These are phyloP conservation scores for Selaginella tamariscina DNA, from an alignment of 75 land plant genomes.

Conservation along the genomic window DNA sequence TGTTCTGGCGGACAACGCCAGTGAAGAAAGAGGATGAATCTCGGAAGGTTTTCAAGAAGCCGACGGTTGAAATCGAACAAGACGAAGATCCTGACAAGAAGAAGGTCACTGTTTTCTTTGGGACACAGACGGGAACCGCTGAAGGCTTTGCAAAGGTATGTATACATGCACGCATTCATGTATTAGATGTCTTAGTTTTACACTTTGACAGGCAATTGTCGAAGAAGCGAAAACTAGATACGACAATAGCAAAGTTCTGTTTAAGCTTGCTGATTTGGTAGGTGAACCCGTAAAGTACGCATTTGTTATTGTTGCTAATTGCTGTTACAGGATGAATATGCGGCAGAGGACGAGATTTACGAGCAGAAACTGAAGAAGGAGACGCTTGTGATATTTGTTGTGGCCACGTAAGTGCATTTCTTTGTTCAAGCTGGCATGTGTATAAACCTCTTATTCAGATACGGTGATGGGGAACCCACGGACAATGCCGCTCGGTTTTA, in stretches of 20 bases:
- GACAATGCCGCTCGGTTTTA: conserved; percentile 23
- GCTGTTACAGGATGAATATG: conserved; percentile 9
- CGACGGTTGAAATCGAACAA: conserved; percentile 15
- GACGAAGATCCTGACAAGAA: conserved; percentile 36
- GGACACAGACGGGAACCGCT: conserved; percentile 77
- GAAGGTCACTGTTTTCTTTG: conserved; percentile 59
- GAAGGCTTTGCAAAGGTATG: conserved; percentile 59
- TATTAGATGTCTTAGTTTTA: too few species aligned
- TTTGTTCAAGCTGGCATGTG: background rate
- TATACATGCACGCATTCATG: background rate
- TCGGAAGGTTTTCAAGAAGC: conserved; percentile 7
- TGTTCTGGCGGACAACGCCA: background rate
- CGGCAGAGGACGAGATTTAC: background rate
- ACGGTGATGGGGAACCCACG: conserved; percentile 25
- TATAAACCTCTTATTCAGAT: background rate
- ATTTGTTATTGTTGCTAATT: background rate
- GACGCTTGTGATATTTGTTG: background rate
- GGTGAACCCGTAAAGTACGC: background rate
- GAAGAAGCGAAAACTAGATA: conserved; percentile 8
- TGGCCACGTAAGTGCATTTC: conserved; percentile 7
- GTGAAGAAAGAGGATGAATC: conserved; percentile 4
- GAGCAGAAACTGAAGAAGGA: conserved; percentile 10
- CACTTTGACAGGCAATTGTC: conserved; percentile 10
- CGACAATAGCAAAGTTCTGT: background rate
- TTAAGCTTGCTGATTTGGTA: conserved; percentile 6